phyloP scores from a whole-genome alignment of 2,329 filamentous ascomycete species.

The Fusarium cyanostomum region DNA sequence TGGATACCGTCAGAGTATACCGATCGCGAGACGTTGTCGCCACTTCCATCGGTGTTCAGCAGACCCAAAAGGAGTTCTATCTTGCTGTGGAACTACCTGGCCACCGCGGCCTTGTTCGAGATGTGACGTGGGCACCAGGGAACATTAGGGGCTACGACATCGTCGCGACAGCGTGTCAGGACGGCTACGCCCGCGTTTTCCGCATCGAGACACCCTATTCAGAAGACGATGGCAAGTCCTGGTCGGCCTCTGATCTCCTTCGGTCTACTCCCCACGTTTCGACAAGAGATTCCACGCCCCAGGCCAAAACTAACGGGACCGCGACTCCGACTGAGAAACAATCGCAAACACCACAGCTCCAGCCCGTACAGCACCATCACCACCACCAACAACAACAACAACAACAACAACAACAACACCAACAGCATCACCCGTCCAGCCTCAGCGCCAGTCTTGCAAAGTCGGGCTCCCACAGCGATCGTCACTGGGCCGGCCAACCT shows the following conservation, averaged over 20 bases:
- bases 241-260: conserved; percentile 58
- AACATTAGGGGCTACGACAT: conserved; percentile 91
- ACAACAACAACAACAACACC: conserved; percentile 46
- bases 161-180: conserved; percentile 91
- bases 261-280: conserved; percentile 46
- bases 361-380: conserved; percentile 37
- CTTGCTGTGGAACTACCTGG: conserved; percentile 79
- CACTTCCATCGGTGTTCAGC: conserved; percentile 60
- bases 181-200: conserved; percentile 90
- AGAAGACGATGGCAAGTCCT: conserved; percentile 59
- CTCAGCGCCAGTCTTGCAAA: conserved; percentile 64
- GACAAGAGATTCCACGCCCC: conserved; percentile 41
- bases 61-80: conserved; percentile 81
- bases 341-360: conserved; percentile 39
- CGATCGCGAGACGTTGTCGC: conserved; percentile 71
- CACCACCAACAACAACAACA: conserved; percentile 45
- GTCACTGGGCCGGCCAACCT: conserved; percentile 65
- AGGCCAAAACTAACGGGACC: conserved; percentile 46
- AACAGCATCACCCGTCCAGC: conserved; percentile 54
- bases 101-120: conserved; percentile 81
- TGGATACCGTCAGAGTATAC: conserved; percentile 85
- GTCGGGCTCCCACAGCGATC: conserved; percentile 56
- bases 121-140: conserved; percentile 92
- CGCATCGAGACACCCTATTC: conserved; percentile 71
- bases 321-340: conserved; percentile 31